Evolutionary conservation across 768 basidiomycete genomes (phyloP), one percentile per base, ranked within the genome.

Genomic region (Suillus tomentosus): DNA sequence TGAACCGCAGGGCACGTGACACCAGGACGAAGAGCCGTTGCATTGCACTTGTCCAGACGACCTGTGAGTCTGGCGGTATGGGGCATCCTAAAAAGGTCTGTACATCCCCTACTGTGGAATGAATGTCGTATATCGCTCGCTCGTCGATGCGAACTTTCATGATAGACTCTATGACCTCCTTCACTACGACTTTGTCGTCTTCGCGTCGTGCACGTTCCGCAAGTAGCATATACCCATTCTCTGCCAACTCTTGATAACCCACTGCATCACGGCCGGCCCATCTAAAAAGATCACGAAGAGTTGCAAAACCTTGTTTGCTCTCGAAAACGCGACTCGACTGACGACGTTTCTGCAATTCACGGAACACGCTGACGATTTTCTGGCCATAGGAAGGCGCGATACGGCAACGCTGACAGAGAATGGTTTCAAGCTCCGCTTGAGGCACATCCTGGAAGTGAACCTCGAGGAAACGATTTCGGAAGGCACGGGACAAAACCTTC

Each of bases 371-470:
- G 61, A 99, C 96, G 59, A 99, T 98, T 66, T 86, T 86, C 70
- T 91, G 88, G 19, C 93, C 94, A 69, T 96, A 95, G 0, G 96
- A 96, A 0, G 95, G 96, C 0, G 97, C 93, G 61, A 99, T 98
- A 57, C 83, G 87, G 76, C 95, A 96, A 56, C 95, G 83, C 72
- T 96, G 90, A 69, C 90, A 93, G n/a, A 99, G 81, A 67, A 99
- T 99, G 3, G 87, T 91, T 77, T 98, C 94, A 51, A 99, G 80
- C 74, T 99, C 97, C 6, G 82, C 82, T 75, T 98, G 94, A 0
- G 97, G 97, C 0, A 99, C 96, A 69, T 99, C 96, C 61, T 94
- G 91, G 72, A 98, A 99, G 73, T 98, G 95, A 24, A 99, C 93
- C 75, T 99, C 97, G 19, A 99, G 85, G 77, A 99, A 99, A 7